Conservation (phyloP, 2,329 filamentous ascomycete species). For the Ophiosphaerella korrae region DNA sequence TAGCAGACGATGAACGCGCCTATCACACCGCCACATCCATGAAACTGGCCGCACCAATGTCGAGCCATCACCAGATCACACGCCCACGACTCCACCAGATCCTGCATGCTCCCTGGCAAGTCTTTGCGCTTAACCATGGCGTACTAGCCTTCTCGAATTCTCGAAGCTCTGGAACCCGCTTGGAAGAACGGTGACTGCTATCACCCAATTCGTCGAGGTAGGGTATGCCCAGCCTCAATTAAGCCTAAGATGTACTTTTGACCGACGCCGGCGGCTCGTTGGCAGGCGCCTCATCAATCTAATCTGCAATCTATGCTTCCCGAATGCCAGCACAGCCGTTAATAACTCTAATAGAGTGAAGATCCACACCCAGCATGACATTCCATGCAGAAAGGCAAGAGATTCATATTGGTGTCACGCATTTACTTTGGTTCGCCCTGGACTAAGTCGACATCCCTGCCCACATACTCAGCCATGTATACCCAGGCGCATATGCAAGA, state of each 20-base stretch:
- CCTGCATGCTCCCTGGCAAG: conserved; percentile 13
- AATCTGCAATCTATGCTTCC: conserved; percentile 20
- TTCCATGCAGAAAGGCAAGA: conserved; percentile 13
- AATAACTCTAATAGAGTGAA: conserved; percentile 39
- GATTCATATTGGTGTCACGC: conserved; percentile 12
- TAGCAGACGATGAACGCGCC: conserved; percentile 10
- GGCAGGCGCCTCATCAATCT: conserved; percentile 24
- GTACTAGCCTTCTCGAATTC: conserved; percentile 9
- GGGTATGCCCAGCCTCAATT: conserved; percentile 30
- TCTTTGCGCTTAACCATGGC: conserved; percentile 13
- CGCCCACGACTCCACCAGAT: conserved; percentile 16
- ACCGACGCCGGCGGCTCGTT: conserved; percentile 23
- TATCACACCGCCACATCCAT: conserved; percentile 29
- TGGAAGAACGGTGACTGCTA: conserved; percentile 26
- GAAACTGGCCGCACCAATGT: conserved; percentile 18
- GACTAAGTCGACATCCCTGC: conserved; percentile 3
- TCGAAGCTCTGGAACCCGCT: conserved; percentile 38
- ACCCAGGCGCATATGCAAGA: conserved; percentile 8
- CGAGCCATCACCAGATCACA: conserved; percentile 30
- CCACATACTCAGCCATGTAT: background rate
- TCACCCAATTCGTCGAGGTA: conserved; percentile 30
- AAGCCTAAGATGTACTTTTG: conserved; percentile 42
- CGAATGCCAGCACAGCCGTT: conserved; percentile 19
- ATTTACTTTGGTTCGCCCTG: conserved; percentile 5
- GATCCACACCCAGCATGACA: conserved; percentile 29